A percentile compares a stretch with the other conserved stretches of the same genome.
Evolutionary conservation across 176 grass and related monocot genomes (phyloP).

Genomic region (Carex parvula): DNA sequence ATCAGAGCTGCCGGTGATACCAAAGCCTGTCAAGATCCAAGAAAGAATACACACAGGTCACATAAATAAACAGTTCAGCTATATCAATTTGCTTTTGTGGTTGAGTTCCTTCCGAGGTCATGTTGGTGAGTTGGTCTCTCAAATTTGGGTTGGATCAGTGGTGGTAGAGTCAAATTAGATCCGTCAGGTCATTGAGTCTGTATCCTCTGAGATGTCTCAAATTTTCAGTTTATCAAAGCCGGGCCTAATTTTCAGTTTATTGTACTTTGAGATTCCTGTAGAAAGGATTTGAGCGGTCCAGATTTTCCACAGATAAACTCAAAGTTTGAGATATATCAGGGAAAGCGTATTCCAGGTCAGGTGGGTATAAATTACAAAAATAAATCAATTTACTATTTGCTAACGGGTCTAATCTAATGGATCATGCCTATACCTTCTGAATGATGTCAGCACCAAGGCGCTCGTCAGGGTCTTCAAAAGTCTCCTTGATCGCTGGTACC

Average conservation of each 20-base stretch:
- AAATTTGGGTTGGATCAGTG: too few species aligned
- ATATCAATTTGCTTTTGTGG: neutral
- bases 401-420: neutral
- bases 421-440: conserved; percentile 57
- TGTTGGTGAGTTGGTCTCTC: too few species aligned
- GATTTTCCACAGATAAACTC: too few species aligned
- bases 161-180: too few species aligned
- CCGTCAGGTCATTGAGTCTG: too few species aligned
- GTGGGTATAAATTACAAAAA: neutral
- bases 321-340: too few species aligned
- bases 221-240: too few species aligned
- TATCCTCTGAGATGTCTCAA: too few species aligned
- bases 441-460: conserved; percentile 88
- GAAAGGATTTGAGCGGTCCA: too few species aligned
- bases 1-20: conserved; percentile 69
- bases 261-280: too few species aligned
- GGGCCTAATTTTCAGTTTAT: too few species aligned
- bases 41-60: neutral
- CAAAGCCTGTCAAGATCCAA: conserved; percentile 40
- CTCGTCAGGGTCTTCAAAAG: conserved; percentile 74
- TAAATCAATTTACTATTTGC: neutral
- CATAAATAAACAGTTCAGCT: neutral
- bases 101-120: too few species aligned
- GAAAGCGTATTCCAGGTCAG: neutral
- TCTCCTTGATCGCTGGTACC: conserved; percentile 77